A percentile compares a stretch with the other conserved stretches of the same genome.
These are phyloP conservation scores for Calocera cornea DNA, from an alignment of 768 basidiomycete genomes.

Conservation along the genomic window DNA sequence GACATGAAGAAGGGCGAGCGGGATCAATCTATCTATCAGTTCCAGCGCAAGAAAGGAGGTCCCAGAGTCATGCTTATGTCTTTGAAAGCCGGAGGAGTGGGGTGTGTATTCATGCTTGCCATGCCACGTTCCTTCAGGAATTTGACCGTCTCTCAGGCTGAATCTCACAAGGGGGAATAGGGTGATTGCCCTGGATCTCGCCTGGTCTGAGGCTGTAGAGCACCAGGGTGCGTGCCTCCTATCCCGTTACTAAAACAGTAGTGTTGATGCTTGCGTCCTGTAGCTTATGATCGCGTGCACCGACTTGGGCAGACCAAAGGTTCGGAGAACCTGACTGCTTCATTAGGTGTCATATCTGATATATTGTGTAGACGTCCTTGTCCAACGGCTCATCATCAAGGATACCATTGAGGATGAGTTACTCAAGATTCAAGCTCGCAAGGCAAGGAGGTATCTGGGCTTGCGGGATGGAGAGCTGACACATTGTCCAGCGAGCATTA, in stretches of 20 bases:
- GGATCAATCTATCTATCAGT: conserved; percentile 18
- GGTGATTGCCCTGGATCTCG: conserved; percentile 21
- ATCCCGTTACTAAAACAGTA: not conserved
- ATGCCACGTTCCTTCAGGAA: conserved; percentile 15
- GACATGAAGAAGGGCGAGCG: conserved; percentile 22
- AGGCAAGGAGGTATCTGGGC: not conserved
- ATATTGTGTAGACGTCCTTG: conserved; percentile 17
- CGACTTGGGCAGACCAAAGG: conserved; percentile 24
- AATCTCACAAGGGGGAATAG: conserved; percentile 14
- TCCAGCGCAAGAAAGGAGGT: conserved; percentile 14
- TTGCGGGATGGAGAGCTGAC: conserved; percentile 13
- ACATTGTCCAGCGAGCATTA: conserved; percentile 14
- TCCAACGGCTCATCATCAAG: conserved; percentile 25
- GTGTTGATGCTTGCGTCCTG: conserved; percentile 9
- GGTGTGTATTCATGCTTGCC: conserved; percentile 19
- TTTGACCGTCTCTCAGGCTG: not conserved
- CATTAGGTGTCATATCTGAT: not conserved
- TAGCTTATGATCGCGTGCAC: conserved; percentile 27
- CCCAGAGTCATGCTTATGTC: conserved; percentile 25
- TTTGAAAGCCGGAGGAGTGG: conserved; percentile 27
- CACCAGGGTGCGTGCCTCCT: conserved; percentile 10
- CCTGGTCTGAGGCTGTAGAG: conserved; percentile 27
- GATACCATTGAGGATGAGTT: conserved; percentile 28
- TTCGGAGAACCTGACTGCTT: not conserved
- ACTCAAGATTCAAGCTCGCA: conserved; percentile 19